These are phyloP conservation scores for Fonsecaea monophora DNA, from an alignment of 2,329 filamentous ascomycete genomes.

Conservation along the genomic window DNA sequence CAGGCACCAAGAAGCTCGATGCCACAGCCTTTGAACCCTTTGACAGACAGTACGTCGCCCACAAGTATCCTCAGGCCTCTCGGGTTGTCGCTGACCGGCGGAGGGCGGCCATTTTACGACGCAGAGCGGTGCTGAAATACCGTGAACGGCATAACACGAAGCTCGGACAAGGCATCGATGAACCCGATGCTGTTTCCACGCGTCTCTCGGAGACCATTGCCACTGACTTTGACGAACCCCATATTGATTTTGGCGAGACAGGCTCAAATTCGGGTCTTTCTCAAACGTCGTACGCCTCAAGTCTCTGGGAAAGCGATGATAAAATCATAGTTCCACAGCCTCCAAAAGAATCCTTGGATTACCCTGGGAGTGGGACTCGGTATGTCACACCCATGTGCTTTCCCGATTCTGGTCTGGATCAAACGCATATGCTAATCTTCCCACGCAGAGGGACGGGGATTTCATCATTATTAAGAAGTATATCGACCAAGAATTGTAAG, in stretches of 20 bases:
- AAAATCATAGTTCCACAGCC: constrained; percentile 40
- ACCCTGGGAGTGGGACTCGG: no score
- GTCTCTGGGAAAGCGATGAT: constrained; percentile 28
- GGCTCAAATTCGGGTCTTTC: constrained; percentile 31
- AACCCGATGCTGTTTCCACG: constrained; percentile 9
- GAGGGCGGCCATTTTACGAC: constrained; percentile 45
- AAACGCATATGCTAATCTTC: no score
- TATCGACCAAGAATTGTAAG: no score
- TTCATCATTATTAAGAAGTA: no score
- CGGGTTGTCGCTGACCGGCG: constrained; percentile 40
- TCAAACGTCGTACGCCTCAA: constrained; percentile 45
- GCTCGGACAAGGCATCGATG: constrained; percentile 39
- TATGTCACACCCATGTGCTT: no score
- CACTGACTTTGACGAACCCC: constrained; percentile 1
- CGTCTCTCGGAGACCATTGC: constrained; percentile 22
- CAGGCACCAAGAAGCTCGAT: constrained; percentile 34
- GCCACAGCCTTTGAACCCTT: constrained; percentile 39
- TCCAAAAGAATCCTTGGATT: constrained; percentile 33
- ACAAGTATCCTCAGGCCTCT: constrained; percentile 43
- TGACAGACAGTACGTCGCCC: constrained; percentile 44
- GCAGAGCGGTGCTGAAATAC: constrained; percentile 49
- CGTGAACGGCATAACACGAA: constrained; percentile 48
- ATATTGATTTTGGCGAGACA: constrained; percentile 21
- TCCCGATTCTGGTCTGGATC: no score
- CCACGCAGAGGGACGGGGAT: no score